These are phyloP conservation scores for Xylaria bambusicola DNA, from an alignment of 495 filamentous ascomycete species.

Conservation along the genomic window DNA sequence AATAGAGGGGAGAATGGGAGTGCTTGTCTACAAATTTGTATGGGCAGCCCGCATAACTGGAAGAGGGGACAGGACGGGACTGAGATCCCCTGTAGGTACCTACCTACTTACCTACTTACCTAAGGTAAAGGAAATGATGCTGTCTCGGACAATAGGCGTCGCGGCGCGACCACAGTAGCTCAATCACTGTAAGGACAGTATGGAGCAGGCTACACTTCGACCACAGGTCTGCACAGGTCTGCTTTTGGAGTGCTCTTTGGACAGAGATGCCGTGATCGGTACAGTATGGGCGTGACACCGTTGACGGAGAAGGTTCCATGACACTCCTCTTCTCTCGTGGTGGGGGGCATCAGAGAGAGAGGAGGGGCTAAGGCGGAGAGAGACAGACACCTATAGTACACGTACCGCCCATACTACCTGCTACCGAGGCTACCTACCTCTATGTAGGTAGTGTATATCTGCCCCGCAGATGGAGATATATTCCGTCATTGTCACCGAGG, in stretches of 20 bases:
- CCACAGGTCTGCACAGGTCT: too few relatives aligned
- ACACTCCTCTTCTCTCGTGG: slow-evolving; percentile 9
- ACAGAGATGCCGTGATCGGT: background rate
- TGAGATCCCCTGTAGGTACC: background rate
- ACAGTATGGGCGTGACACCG: slow-evolving; percentile 2
- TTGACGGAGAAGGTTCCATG: slow-evolving; percentile 11
- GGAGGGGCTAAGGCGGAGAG: slow-evolving; percentile 1
- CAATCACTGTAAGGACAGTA: too few relatives aligned
- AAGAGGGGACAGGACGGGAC: slow-evolving; percentile 19
- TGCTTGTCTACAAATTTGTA: slow-evolving; percentile 33
- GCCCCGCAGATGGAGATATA: slow-evolving; percentile 26
- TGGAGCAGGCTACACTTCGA: too few relatives aligned
- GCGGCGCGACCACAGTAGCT: background rate
- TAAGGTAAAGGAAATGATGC: background rate
- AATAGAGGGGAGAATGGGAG: slow-evolving; percentile 22
- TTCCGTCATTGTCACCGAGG: slow-evolving; percentile 29
- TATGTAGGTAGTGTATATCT: too few relatives aligned
- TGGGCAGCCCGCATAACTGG: slow-evolving; percentile 15
- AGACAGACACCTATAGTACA: too few relatives aligned
- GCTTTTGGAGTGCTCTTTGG: too few relatives aligned
- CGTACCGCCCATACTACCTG: too few relatives aligned
- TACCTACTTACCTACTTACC: background rate
- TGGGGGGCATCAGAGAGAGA: slow-evolving; percentile 15
- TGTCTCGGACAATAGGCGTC: background rate
- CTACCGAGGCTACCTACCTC: too few relatives aligned